Percentiles rank a stretch among this genome's conserved stretches.
These are phyloP conservation scores for Protostelium mycophagum DNA, from an alignment of 78 protist species.

Conservation along the genomic window DNA sequence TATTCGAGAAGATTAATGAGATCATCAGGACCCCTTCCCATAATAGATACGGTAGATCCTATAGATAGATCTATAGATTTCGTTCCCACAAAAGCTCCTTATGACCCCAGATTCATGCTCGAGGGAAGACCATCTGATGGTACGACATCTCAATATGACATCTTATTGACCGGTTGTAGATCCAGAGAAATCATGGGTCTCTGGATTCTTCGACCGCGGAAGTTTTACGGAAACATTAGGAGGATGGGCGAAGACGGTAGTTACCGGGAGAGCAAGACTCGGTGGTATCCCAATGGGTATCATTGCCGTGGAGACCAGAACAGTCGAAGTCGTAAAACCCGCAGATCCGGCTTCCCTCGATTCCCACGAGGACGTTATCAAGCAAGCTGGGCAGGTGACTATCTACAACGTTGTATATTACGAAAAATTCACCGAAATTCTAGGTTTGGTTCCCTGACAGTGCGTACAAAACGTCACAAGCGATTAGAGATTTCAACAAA, in stretches of 20 bases:
- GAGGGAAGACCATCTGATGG: conserved; percentile 45
- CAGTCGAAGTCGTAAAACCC: conserved; percentile 71
- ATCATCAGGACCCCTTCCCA: conserved; percentile 25
- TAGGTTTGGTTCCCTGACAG: conserved; percentile 98
- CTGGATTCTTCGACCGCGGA: conserved; percentile 92
- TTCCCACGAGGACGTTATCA: conserved; percentile 42
- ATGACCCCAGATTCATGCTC: conserved; percentile 86
- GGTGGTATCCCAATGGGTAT: conserved; percentile 97
- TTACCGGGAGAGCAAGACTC: conserved; percentile 91
- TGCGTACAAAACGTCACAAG: conserved; percentile 95
- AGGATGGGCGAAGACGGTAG: conserved; percentile 96
- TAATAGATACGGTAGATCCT: conserved; percentile 59
- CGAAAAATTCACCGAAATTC: conserved; percentile 9
- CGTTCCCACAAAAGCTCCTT: conserved; percentile 66
- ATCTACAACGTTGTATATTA: neutral
- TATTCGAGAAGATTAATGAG: neutral
- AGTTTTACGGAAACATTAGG: conserved; percentile 82
- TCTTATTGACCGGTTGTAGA: too few species aligned
- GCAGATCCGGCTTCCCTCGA: conserved; percentile 96
- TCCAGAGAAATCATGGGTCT: conserved; percentile 27
- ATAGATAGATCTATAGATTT: conserved; percentile 66
- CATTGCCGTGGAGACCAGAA: conserved; percentile 90
- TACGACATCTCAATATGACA: too few species aligned
- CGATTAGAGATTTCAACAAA: conserved; percentile 83
- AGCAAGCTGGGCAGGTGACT: conserved; percentile 89